phyloP scores from a whole-genome alignment of 257 asterid genomes.

The Craterostigma plantagineum region DNA sequence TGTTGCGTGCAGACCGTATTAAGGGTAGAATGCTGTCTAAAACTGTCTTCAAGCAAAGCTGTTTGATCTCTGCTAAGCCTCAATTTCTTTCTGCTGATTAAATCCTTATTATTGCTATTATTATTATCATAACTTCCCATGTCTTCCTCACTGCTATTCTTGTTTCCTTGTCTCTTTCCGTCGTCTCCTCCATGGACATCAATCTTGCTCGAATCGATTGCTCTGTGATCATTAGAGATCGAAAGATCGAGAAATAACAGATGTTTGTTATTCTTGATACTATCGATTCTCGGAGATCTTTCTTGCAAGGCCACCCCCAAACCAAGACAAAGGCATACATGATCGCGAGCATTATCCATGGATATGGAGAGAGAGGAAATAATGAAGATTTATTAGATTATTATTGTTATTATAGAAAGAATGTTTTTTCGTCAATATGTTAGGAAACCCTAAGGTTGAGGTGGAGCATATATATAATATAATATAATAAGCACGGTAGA shows the following conservation, averaged over 20 bases:
- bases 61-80: slow-evolving; percentile 37
- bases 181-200: slow-evolving; percentile 4
- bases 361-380: too few relatives aligned
- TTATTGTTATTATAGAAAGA: too few relatives aligned
- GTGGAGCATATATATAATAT: too few relatives aligned
- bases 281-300: not conserved
- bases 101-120: too few relatives aligned
- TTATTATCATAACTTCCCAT: slow-evolving; percentile 7
- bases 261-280: not conserved
- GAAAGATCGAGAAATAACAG: not conserved
- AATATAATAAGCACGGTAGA: not conserved
- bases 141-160: slow-evolving; percentile 5
- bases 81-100: slow-evolving; percentile 21
- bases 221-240: not conserved
- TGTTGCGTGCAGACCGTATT: slow-evolving; percentile 27
- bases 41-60: slow-evolving; percentile 32
- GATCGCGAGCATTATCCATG: not conserved
- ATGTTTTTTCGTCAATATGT: too few relatives aligned
- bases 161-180: slow-evolving; percentile 7
- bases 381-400: too few relatives aligned
- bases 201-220: not conserved
- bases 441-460: too few relatives aligned
- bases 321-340: not conserved
- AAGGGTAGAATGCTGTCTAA: slow-evolving; percentile 26
- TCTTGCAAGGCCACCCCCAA: not conserved